Base-by-base conservation (phyloP, 2,329 filamentous ascomycete genomes). In the Ophiocordyceps camponoti-floridani region DNA sequence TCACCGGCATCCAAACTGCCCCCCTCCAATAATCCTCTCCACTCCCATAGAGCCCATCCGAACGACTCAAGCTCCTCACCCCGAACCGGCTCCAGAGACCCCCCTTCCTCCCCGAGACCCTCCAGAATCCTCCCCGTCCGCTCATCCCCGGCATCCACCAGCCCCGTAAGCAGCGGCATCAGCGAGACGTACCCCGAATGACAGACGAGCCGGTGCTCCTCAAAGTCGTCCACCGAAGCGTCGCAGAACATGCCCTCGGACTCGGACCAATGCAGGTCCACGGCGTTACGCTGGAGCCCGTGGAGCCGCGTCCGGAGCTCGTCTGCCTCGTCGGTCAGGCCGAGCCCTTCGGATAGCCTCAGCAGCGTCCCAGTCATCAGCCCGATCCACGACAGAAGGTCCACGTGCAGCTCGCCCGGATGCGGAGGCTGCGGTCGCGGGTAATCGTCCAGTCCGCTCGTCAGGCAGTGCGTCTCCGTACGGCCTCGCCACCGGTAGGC, bases 11-110 rank as follows among this genome's bases (percentile, higher is more conserved):
- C 89, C 89, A 96, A 23, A 96, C 74, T 0, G 91, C 87, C 50
- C 85, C 84, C 49, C 87, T 76, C 89, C 91, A 98, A 68, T 98
- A 98, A 62, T 98, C 95, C 67, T 98, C 91, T 2, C 72, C 84
- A 0, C 87, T 94, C 38, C 82, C 86, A 60, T 95, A 96, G 48
- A 86, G 75, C 55, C 81, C 70, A 55, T 89, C 82, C 54, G 77
- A 77, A 64, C 82, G 82, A 64, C 87, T 94, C 60, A 98, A 62
- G 62, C 87, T 94, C 48, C 89, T 75, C 49, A 98, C 75, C n/a
- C 91, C 91, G 54, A 84, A 79, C 2, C 80, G 73, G 56, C 83
- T 94, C 78, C 88, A 96, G n/a, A 98, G 68, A n/a, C 56, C 95
- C 81, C 4, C 87, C 73, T 50, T 86, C 78, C 55, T 94, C 79